Evolutionary conservation across 768 basidiomycete species (phyloP).

Genomic region (Tylopilus plumbeoviolaceoides): DNA sequence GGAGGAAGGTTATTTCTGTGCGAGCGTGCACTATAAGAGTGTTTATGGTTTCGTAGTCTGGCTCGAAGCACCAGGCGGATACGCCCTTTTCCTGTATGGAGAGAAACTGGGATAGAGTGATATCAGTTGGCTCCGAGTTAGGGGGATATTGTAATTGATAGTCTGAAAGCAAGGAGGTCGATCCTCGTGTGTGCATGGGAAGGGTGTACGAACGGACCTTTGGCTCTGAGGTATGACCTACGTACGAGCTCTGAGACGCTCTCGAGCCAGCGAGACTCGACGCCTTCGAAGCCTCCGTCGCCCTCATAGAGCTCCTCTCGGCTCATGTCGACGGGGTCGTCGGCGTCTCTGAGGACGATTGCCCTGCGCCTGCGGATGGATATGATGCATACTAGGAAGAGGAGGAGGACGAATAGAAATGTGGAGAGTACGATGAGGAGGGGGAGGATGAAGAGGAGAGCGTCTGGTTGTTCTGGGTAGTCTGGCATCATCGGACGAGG

Average conservation of each 20-base stretch:
- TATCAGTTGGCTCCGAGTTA: conserved; percentile 95
- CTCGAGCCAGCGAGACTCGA: conserved; percentile 95
- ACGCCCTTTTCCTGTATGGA: conserved; percentile 99
- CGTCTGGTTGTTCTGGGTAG: conserved; percentile 42
- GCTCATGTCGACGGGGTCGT: conserved; percentile 92
- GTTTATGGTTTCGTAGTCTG: conserved; percentile 93
- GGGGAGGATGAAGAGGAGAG: conserved; percentile 85
- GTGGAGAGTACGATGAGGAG: conserved; percentile 91
- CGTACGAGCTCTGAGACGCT: conserved; percentile 60
- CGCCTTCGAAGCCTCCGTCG: conserved; percentile 89
- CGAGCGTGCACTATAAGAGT: conserved; percentile 91
- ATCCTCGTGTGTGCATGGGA: neutral
- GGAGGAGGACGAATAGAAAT: conserved; percentile 85
- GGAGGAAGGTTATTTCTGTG: conserved; percentile 96
- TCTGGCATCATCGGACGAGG: neutral
- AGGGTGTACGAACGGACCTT: conserved; percentile 53
- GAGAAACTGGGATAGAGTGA: conserved; percentile 96
- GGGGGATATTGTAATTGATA: conserved; percentile 87
- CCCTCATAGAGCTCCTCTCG: conserved; percentile 86
- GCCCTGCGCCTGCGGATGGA: conserved; percentile 74
- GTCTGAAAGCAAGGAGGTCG: conserved; percentile 42
- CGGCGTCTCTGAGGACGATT: conserved; percentile 77
- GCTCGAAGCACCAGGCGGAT: conserved; percentile 98
- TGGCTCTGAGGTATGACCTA: conserved; percentile 76
- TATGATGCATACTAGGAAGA: conserved; percentile 88